phyloP scores from a whole-genome alignment of 73 alveolate genomes.

The Paramecium primaurelia region DNA sequence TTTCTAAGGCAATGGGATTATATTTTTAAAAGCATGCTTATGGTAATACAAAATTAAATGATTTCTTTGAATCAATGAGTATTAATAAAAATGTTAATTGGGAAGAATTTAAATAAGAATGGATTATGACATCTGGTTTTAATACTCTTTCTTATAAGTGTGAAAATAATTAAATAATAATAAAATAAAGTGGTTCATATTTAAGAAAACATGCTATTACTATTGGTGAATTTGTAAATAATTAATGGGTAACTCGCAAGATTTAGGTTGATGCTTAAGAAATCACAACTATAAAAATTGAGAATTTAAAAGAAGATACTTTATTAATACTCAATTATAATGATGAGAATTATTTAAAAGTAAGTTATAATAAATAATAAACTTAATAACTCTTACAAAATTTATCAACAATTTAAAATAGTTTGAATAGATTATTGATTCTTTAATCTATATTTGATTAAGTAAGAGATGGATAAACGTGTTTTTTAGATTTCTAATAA shows the following conservation, averaged over 20 bases:
- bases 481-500: background rate
- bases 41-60: constrained; percentile 82
- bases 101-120: constrained; percentile 55
- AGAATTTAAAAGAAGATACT: background rate
- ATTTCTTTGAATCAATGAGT: constrained; percentile 76
- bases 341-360: constrained; percentile 49
- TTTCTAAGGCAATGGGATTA: constrained; percentile 75
- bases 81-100: background rate
- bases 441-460: background rate
- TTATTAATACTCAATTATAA: constrained; percentile 39
- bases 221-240: constrained; percentile 31
- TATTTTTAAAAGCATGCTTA: constrained; percentile 88
- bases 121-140: constrained; percentile 62
- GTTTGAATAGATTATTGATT: constrained; percentile 2
- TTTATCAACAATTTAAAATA: background rate
- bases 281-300: background rate
- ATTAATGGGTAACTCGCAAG: background rate
- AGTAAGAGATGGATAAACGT: constrained; percentile 4
- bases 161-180: background rate
- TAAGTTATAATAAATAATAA: background rate
- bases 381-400: background rate
- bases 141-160: background rate
- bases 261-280: background rate
- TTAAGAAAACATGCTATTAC: constrained; percentile 48
- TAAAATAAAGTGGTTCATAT: background rate